Percentiles rank a stretch among this genome's conserved stretches.
phyloP scores from a whole-genome alignment of 352 stramenopile genomes.

The Thraustochytrium aureum region DNA sequence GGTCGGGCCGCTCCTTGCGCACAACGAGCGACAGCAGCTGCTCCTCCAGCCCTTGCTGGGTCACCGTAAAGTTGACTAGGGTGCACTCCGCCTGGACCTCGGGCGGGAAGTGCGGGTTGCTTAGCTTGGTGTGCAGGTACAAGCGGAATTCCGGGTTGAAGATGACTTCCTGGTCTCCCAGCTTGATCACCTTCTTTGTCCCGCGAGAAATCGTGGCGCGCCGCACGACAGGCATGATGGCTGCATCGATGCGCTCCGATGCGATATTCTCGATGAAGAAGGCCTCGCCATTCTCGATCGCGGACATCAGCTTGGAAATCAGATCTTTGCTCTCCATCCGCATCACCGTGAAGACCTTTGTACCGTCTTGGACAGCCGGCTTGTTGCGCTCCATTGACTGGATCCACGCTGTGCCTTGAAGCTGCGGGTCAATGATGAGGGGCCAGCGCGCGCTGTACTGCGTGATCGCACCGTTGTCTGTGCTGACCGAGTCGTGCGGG shows the following conservation, averaged over 20 bases:
- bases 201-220: constrained; percentile 90
- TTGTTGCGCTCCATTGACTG: constrained; percentile 77
- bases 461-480: constrained; percentile 91
- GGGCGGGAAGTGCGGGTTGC: constrained; percentile 85
- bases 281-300: constrained; percentile 83
- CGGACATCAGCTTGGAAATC: constrained; percentile 80
- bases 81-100: constrained; percentile 88
- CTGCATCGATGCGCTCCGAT: constrained; percentile 66
- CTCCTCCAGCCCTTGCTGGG: constrained; percentile 81
- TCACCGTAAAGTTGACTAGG: constrained; percentile 95
- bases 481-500: constrained; percentile 83
- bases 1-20: constrained; percentile 77
- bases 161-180: constrained; percentile 88
- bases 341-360: constrained; percentile 72
- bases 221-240: constrained; percentile 86
- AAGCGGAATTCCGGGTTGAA: constrained; percentile 82
- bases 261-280: constrained; percentile 86
- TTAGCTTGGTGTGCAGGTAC: constrained; percentile 83
- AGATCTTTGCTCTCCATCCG: constrained; percentile 82
- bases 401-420: constrained; percentile 92
- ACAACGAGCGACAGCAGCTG: constrained; percentile 83
- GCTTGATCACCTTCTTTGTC: constrained; percentile 77
- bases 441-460: constrained; percentile 88
- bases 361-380: not conserved
- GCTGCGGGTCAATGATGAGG: constrained; percentile 91